Base-by-base conservation (phyloP, 495 filamentous ascomycete genomes). In the Pseudotulostoma volvatum region DNA sequence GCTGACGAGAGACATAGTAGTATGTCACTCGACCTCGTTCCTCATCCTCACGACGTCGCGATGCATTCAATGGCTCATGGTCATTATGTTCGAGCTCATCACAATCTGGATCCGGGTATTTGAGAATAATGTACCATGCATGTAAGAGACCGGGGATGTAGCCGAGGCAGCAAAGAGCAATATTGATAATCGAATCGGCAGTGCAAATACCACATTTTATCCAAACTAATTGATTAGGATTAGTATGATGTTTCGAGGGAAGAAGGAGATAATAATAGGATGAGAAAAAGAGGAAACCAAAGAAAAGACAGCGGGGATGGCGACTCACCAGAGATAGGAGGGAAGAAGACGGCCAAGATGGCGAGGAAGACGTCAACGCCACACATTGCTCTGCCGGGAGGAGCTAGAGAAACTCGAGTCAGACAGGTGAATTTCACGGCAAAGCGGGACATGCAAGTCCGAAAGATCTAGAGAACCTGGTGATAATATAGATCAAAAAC, bases 41-140 rank as follows among this genome's bases (percentile, higher is more conserved):
- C 32, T 61, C 58, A 32, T 64, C 60, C 4, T 52, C 46, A 18
- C 54, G 48, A 50, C 52, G 53, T 51, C 62, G 60, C 62, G 69
- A 50, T 61, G 58, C 75, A 23, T 63, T 61, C 9, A 68, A 63
- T 23, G 62, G 53, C 34, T 77, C 66, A 57, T 90, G 84, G 42
- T 70, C 67, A 44, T 70, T 74, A 18, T 71, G 57, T 39, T 65
- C 61, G n/a, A n/a, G n/a, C n/a, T n/a, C n/a, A n/a, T n/a, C n/a
- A 9, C 57, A 55, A 36, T 66, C 56, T 4, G 64, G 61, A 20
- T 95, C 87, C 18, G 92, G 92, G 56, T 80, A 84, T 53, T 80
- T 79, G 53, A 79, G 64, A 66, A 97, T 93, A 60, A 97, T 94
- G 74, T 96, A 97, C 87, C 87, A 96, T 52, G 90, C 72, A 60